Base-by-base conservation (phyloP, 306 rosid genomes). In the Hippophae rhamnoides region DNA sequence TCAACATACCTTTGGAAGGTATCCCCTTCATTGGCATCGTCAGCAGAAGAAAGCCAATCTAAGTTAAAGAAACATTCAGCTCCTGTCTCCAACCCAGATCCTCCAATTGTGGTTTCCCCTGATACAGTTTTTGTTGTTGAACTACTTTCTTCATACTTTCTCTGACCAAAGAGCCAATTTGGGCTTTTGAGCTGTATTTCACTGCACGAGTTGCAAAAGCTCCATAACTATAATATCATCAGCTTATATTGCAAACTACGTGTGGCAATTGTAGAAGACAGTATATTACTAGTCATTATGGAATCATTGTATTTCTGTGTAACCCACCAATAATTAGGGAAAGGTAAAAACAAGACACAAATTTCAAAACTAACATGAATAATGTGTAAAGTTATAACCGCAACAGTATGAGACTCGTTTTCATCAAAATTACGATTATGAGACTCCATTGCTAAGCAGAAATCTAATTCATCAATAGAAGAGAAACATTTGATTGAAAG, bases 121-220 rank as follows among this genome's bases (percentile, higher is more conserved):
- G 87, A 69, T 79, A 71, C 53, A 68, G 65, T 79, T 76, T 83
- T 83, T 67, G 82, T 67, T 59, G 78, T 72, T 52, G 89, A 54
- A 63, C 71, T 67, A 69, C 72, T 79, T 72, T 83, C 87, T 77
- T 78, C 92, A 42, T 79, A 73, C 78, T 85, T 90, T 67, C 95
- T 85, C 76, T 85, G 98, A 59, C 95, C 95, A 68, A 81, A 90
- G 59, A 87, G 86, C 95, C 98, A 85, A 80, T 87, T 87, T 41
- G 98, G 89, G 72, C 96, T 90, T 79, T 67, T 90, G 57, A 90
- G 85, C 78, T 90, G 98, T 79, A 90, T 92, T 79, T 87, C 98
- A 76, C 97, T 90, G 84, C 60, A 72, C 26, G 44, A 70, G 53
- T 68, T 52, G 43, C 60, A 54, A 57, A 52, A 25, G 57, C 45